Evolutionary conservation across 1,284 basidiomycete genomes (phyloP), one percentile per base, ranked within the genome.

Genomic region (Pterula multifida): DNA sequence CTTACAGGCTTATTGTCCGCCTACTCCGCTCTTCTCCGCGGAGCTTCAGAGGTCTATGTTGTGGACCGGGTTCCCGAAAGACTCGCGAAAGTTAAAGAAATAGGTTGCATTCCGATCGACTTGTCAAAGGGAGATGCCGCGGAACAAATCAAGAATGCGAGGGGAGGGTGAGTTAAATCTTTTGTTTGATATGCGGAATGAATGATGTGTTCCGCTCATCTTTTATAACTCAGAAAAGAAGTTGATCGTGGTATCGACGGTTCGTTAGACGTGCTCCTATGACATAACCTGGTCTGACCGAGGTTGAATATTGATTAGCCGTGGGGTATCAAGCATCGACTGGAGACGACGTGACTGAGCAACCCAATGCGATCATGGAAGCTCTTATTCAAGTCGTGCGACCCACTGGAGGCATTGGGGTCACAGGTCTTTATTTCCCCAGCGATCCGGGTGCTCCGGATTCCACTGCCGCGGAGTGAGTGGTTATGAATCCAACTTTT

Each of bases 221-320:
- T n/a, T 42, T 6, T 6, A 32, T 32, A 6, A 6, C 6, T 19
- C 39, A 72, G 70, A 23, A 63, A 58, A 44, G 70, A 73, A 53
- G 73, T 76, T 11, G 73, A 77, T 56, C 70, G 74, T 26, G 74
- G 72, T 19, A 71, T 76, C n/a, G 72, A 75, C 58, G 72, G 71
- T 68, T 42, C n/a, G 60, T 57, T n/a, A 47, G n/a, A n/a, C 15
- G 28, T 32, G 28, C 28, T 32, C 28, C 28, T 32, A n/a, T 32
- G 28, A 32, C 28, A 32, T n/a, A n/a, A n/a, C n/a, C n/a, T n/a
- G n/a, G n/a, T n/a, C n/a, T n/a, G n/a, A n/a, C n/a, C n/a, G n/a
- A 35, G 32, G 32, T 9, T 35, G n/a, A 35, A 9, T 35, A 9
- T 47, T 45, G 42, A 50, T 2, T 50, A 72, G 71, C 70, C 45